Percentiles rank a stretch among this genome's conserved stretches.
These are phyloP conservation scores for Begonia fuchsioides DNA, from an alignment of 306 rosid genomes.

Conservation along the genomic window DNA sequence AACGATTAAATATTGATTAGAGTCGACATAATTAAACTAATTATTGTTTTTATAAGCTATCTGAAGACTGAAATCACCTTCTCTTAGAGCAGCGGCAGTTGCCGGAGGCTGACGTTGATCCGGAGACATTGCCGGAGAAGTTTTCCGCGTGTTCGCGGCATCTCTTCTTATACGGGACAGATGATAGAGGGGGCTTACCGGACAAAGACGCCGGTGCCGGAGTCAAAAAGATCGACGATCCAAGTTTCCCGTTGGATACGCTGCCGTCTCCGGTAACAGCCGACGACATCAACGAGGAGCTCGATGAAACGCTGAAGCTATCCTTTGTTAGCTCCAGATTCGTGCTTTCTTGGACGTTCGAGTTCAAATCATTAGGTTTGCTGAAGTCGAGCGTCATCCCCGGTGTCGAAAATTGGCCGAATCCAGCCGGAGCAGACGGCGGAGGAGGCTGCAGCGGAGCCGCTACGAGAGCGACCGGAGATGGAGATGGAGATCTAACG, in stretches of 20 bases:
- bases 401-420: constrained; percentile 32
- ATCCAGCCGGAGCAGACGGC: constrained; percentile 7
- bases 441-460: too few species aligned
- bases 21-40: background rate
- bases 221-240: constrained; percentile 38
- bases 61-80: constrained; percentile 29
- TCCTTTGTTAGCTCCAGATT: constrained; percentile 55
- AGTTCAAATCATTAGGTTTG: constrained; percentile 27
- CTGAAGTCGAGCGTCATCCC: constrained; percentile 65
- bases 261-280: constrained; percentile 84
- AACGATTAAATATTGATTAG: background rate
- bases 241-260: constrained; percentile 72
- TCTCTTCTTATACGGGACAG: constrained; percentile 37
- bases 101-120: constrained; percentile 32
- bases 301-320: constrained; percentile 67
- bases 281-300: constrained; percentile 77
- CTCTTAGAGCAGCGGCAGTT: constrained; percentile 79
- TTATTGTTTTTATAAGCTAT: background rate
- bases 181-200: constrained; percentile 49
- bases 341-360: constrained; percentile 17
- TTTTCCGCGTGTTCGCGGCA: constrained; percentile 59
- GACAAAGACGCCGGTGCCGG: constrained; percentile 29
- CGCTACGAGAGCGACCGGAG: constrained; percentile 7
- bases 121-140: constrained; percentile 42
- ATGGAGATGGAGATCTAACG: constrained; percentile 12